Evolutionary conservation across 2,329 filamentous ascomycete genomes (phyloP).

Genomic region (Dactylellina sp.): DNA sequence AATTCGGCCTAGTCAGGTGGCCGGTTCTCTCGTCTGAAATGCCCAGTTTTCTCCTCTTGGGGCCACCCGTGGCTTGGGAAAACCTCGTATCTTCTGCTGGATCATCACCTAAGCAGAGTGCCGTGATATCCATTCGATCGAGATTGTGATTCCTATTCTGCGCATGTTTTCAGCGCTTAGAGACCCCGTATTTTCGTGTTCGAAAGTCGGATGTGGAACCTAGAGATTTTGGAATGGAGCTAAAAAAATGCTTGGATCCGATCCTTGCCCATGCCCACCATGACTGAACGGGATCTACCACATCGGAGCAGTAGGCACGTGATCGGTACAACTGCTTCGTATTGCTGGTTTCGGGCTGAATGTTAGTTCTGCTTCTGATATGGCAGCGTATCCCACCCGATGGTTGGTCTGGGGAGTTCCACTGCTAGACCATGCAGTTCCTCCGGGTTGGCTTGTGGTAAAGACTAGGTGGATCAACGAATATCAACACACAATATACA

Average conservation of each 20-base stretch:
- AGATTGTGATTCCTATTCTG: slow-evolving; percentile 11
- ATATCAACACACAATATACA: slow-evolving; percentile 43
- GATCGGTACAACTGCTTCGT: neutral
- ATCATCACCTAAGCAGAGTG: slow-evolving; percentile 49
- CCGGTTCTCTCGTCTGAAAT: slow-evolving; percentile 47
- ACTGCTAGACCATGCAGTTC: too few species aligned
- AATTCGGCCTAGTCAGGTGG: slow-evolving; percentile 57
- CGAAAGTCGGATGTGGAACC: neutral
- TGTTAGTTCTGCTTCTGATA: neutral
- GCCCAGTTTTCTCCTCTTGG: slow-evolving; percentile 44
- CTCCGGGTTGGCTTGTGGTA: neutral
- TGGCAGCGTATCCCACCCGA: neutral
- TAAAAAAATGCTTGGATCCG: slow-evolving; percentile 45
- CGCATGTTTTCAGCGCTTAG: slow-evolving; percentile 40
- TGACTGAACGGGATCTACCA: slow-evolving; percentile 3
- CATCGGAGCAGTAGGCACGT: slow-evolving; percentile 4
- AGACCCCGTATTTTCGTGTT: slow-evolving; percentile 2
- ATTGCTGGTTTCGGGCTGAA: neutral
- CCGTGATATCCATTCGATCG: slow-evolving; percentile 36
- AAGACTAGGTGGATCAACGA: neutral
- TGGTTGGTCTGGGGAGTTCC: slow-evolving; percentile 5
- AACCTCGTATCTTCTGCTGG: slow-evolving; percentile 31
- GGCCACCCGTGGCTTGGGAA: slow-evolving; percentile 37
- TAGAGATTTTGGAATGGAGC: slow-evolving; percentile 20
- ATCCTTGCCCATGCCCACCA: slow-evolving; percentile 5